A percentile compares a stretch with the other conserved stretches of the same genome.
phyloP scores from a whole-genome alignment of 192 early-diverging fungal species.

The Gamsiella multidivaricata region DNA sequence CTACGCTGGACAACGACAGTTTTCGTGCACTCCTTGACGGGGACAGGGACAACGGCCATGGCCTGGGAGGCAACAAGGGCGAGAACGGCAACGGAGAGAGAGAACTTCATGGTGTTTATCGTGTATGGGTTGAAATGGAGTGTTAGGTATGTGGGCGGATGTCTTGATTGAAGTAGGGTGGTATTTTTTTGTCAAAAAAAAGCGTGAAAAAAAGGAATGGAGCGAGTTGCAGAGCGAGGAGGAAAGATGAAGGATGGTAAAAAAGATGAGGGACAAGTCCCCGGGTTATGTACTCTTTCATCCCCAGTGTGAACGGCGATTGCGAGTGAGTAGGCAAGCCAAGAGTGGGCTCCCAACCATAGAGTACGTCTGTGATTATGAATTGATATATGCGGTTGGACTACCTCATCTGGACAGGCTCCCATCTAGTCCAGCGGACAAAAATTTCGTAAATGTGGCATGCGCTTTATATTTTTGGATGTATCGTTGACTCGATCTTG shows the following conservation, averaged over 20 bases:
- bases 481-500: no score
- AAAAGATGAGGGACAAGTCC: background rate
- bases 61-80: slow-evolving; percentile 48
- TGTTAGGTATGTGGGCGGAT: background rate
- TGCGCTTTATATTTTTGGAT: no score
- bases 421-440: no score
- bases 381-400: no score
- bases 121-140: background rate
- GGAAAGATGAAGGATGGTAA: background rate
- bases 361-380: no score
- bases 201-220: slow-evolving; percentile 20
- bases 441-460: no score
- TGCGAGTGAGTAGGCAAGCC: background rate
- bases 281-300: no score
- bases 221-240: background rate
- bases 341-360: background rate
- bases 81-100: slow-evolving; percentile 40
- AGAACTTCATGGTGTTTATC: slow-evolving; percentile 42
- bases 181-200: slow-evolving; percentile 27
- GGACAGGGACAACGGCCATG: slow-evolving; percentile 30
- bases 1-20: slow-evolving; percentile 26
- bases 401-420: no score
- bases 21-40: slow-evolving; percentile 39
- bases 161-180: background rate
- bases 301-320: no score